Base-by-base conservation (phyloP, 1,284 basidiomycete species). In the Neolentinus lepideus region DNA sequence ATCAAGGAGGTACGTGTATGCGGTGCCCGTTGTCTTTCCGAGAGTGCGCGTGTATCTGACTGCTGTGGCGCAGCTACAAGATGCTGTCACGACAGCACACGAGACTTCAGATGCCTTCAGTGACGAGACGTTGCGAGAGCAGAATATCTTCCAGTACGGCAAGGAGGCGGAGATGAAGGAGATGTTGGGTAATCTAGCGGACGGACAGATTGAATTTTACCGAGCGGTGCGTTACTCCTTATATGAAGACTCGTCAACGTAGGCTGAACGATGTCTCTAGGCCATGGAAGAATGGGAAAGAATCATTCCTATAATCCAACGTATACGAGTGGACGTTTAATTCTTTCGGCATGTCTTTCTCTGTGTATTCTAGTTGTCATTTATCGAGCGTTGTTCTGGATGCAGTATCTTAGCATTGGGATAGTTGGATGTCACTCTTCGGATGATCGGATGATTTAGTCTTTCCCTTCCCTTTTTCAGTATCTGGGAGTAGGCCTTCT, bases 151-250 rank as follows among this genome's bases (percentile, higher is more conserved):
- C 72, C 92, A 96, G 66, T 78, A 85, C 58, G 85, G 88, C 4
- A 98, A 98, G 69, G 87, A 93, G 65, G 81, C 86, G 51, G 96
- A 99, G 75, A 91, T 98, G 91, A 97, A 96, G 72, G 92, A 95
- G 66, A 85, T 98, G 78, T 70, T 99, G 10, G 83, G 83, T 4
- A 86, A 88, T 56, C 83, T 97, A 59, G 93, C 92, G 9, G 91
- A 98, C 61, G 95, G 94, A 1, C 90, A 99, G 69, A 93, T 98
- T 60, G 92, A 94, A 66, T 92, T 97, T 72, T 93, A 96, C 67
- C 88, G 90, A 71, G 80, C 88, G 62, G 90, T 90, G 67, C 56
- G 82, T 74, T 19, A 48, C 33, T 24, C n/a, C 52, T 38, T 50
- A 60, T 56, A n/a, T 51, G 35, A 24, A 21, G 55, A 56, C 45